These are phyloP conservation scores for Suillus weaverae DNA, from an alignment of 768 basidiomycete genomes.

Conservation along the genomic window DNA sequence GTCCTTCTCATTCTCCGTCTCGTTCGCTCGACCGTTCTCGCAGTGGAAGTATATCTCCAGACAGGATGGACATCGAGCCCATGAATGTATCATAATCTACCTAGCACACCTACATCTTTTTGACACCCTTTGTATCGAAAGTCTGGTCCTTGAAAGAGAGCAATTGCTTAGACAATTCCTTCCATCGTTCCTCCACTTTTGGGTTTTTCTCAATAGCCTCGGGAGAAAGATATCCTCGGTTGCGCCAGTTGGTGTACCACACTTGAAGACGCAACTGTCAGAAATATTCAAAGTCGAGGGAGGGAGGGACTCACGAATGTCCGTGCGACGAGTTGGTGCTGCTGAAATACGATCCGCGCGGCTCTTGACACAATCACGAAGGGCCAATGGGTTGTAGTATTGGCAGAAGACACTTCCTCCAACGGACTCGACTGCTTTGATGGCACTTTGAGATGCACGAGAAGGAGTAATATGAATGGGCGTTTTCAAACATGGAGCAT, in stretches of 20 bases:
- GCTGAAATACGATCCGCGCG: slow-evolving; percentile 70
- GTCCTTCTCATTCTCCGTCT: slow-evolving; percentile 52
- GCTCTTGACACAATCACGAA: slow-evolving; percentile 76
- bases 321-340: slow-evolving; percentile 80
- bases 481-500: slow-evolving; percentile 60
- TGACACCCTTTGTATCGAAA: slow-evolving; percentile 29
- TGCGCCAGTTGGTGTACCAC: slow-evolving; percentile 74
- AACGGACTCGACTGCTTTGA: slow-evolving; percentile 74
- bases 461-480: slow-evolving; percentile 82
- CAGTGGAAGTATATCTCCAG: slow-evolving; percentile 59
- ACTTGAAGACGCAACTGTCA: slow-evolving; percentile 39
- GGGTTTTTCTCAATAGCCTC: slow-evolving; percentile 59
- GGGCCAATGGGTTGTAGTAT: slow-evolving; percentile 85
- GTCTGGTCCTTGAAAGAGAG: slow-evolving; percentile 46
- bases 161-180: slow-evolving; percentile 59
- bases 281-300: background rate
- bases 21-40: slow-evolving; percentile 50
- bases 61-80: slow-evolving; percentile 47
- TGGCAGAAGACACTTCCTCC: slow-evolving; percentile 88
- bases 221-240: slow-evolving; percentile 74
- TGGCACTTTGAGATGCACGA: slow-evolving; percentile 83
- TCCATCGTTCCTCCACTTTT: slow-evolving; percentile 71
- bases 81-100: slow-evolving; percentile 18
- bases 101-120: slow-evolving; percentile 21
- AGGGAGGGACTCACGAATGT: slow-evolving; percentile 63